Evolutionary conservation across 2,329 filamentous ascomycete genomes (phyloP).

Genomic region (Aspergillus uvarum): DNA sequence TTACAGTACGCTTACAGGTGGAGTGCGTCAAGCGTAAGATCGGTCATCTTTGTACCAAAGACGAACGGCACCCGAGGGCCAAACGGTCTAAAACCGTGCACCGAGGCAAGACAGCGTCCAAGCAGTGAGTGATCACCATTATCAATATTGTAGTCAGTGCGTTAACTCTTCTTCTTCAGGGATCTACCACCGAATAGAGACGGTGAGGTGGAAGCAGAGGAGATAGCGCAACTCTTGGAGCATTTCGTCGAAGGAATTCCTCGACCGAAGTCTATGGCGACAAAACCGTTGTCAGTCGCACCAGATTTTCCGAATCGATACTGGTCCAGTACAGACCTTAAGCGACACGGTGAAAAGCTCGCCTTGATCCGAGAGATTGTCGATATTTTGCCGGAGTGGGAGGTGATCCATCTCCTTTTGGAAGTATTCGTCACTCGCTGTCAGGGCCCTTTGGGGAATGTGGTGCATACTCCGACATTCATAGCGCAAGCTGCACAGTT

Average conservation of each 20-base stretch:
- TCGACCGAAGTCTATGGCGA: not conserved
- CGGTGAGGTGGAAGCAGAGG: not conserved
- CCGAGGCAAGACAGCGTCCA: not conserved
- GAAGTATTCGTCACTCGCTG: not conserved
- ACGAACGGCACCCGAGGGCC: constrained; percentile 19
- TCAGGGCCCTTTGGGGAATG: not conserved
- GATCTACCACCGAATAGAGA: no score
- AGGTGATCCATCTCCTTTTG: not conserved
- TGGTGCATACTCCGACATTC: not conserved
- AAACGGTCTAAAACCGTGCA: constrained; percentile 9
- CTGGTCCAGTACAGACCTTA: not conserved
- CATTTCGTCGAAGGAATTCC: not conserved
- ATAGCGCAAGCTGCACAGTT: not conserved
- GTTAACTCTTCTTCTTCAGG: no score
- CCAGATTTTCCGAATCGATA: not conserved
- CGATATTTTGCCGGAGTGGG: not conserved
- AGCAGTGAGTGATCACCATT: not conserved
- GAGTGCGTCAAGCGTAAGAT: constrained; percentile 17
- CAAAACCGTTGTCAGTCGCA: not conserved
- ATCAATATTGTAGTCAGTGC: no score
- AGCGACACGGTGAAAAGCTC: not conserved
- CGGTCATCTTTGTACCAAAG: constrained; percentile 18
- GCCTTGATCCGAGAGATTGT: not conserved
- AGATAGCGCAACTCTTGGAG: not conserved
- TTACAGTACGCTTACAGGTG: not conserved